Evolutionary conservation across 2,329 filamentous ascomycete species (phyloP), one percentile per base, ranked within the genome.

Genomic region (Hymenoscyphus repandus): DNA sequence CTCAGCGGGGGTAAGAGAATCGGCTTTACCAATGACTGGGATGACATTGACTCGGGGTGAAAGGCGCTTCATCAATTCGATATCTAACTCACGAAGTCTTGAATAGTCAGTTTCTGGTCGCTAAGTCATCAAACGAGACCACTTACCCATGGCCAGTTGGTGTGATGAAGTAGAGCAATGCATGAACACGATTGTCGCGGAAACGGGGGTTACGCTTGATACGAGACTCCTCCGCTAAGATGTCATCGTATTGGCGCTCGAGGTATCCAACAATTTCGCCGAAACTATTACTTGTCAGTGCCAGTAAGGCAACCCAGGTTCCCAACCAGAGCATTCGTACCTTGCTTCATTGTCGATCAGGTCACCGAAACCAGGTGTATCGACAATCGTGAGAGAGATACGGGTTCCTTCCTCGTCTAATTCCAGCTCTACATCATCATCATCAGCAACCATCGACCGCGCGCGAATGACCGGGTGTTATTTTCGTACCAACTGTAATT

Each of bases 141-240:
- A 70, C 82, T 67, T 78, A 90, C 87, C 87, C 91, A 71, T 96
- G 90, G 66, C 93, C 93, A 56, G 93, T 99, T 43, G 93, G 93
- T 60, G 93, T 95, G 78, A 99, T 97, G 73, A 99, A 99, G 81
- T 99, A 99, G 66, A 99, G 85, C 70, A 99, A 84, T 62, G 91
- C 93, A 69, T 99, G 93, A 44, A 99, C 90, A 76, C 93, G 89
- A 77, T 99, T 97, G 76, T 99, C 93, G 69, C 93, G 86, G 86
- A 99, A 99, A 68, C 93, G 86, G 64, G 93, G 93, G 78, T 99
- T 99, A 90, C 93, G 93, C 88, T 99, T 99, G 80, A 99, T 99
- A 78, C 93, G 90, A 66, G 93, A 97, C 78, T 99, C 93, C 77
- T 97, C 92, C 57, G 93, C 92, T 64, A 99, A 82, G 79, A 99